Percentiles rank a stretch among this genome's conserved stretches.
phyloP scores from a whole-genome alignment of 768 basidiomycete species.

The Xerocomellus amylosporus region DNA sequence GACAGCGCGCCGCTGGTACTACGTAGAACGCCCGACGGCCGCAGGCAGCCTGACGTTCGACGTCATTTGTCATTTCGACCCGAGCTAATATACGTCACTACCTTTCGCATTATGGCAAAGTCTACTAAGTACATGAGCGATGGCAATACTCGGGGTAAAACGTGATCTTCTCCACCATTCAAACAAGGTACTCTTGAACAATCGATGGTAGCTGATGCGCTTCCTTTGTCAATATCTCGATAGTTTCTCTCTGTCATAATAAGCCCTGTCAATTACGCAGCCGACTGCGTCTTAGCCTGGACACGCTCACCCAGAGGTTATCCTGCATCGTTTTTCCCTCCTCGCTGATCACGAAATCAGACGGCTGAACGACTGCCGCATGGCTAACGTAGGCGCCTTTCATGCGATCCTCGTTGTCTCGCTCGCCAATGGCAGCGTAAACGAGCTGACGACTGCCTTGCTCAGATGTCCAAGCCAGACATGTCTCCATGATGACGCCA shows the following conservation, averaged over 20 bases:
- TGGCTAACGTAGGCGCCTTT: conserved; percentile 21
- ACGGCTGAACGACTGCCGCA: conserved; percentile 20
- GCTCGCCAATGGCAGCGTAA: conserved; percentile 28
- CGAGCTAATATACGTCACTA: no score
- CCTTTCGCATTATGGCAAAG: no score
- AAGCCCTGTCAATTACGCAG: not conserved
- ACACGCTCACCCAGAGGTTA: conserved; percentile 34
- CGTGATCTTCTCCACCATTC: not conserved
- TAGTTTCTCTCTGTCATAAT: conserved; percentile 16
- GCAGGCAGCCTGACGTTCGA: no score
- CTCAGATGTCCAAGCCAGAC: conserved; percentile 23
- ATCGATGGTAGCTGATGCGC: conserved; percentile 15
- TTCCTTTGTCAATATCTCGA: conserved; percentile 17
- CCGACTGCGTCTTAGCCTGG: no score
- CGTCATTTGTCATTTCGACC: no score
- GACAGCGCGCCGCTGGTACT: no score
- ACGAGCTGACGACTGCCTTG: conserved; percentile 37
- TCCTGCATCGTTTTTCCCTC: conserved; percentile 30
- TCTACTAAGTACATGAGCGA: no score
- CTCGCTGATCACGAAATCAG: conserved; percentile 34
- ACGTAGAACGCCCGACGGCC: no score
- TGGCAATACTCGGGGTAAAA: no score
- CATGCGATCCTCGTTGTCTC: conserved; percentile 19
- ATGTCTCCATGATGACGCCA: conserved; percentile 3
- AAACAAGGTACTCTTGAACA: conserved; percentile 10